Conservation (phyloP, 305 asterid genomes). For the Rubia tinctorum region DNA sequence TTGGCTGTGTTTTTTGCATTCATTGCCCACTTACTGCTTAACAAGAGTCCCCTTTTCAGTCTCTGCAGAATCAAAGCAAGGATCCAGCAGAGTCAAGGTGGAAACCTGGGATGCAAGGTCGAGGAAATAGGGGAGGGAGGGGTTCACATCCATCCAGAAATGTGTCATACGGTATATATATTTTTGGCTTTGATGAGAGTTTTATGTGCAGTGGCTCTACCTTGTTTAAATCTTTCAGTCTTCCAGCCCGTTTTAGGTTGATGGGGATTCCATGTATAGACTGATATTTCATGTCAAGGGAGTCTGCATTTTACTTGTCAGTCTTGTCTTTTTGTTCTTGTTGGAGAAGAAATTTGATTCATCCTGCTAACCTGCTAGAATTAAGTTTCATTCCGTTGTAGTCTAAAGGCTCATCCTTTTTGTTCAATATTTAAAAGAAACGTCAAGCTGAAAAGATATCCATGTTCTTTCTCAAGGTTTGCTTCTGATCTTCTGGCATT, state of each 20-base stretch:
- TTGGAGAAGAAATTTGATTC: neutral
- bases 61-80: conserved; percentile 56
- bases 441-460: neutral
- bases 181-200: conserved; percentile 8
- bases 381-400: neutral
- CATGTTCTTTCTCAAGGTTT: neutral
- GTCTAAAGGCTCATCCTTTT: neutral
- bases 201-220: neutral
- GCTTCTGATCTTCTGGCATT: neutral
- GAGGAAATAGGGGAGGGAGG: conserved; percentile 64
- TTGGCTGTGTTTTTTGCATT: neutral
- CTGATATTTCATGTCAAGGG: neutral
- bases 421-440: neutral
- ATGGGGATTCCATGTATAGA: neutral
- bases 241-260: neutral
- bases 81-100: conserved; percentile 62
- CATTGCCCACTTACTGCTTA: conserved; percentile 13
- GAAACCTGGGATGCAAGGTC: conserved; percentile 67
- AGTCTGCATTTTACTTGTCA: neutral
- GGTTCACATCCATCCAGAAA: conserved; percentile 56
- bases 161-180: conserved; percentile 61
- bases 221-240: neutral
- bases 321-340: neutral
- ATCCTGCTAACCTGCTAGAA: conserved; percentile 7
- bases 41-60: neutral